Percentiles rank a stretch among this genome's conserved stretches.
Evolutionary conservation across 371 early-diverging fungal species (phyloP).

Genomic region (Umbelopsis sp.): DNA sequence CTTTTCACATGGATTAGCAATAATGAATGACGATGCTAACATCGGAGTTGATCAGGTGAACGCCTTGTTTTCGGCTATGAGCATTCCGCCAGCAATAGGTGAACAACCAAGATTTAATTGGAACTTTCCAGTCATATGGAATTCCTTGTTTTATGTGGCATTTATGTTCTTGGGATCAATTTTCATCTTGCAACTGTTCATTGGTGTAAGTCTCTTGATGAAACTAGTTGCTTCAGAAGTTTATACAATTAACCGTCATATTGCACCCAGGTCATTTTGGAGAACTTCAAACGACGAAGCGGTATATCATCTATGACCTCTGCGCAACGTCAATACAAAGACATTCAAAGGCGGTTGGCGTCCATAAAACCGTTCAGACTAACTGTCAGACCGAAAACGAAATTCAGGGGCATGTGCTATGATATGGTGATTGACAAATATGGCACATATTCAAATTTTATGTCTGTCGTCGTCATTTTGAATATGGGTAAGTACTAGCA

Average conservation of each 20-base stretch:
- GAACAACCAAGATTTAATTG: conserved; percentile 45
- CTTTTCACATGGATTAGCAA: conserved; percentile 21
- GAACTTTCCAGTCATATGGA: conserved; percentile 39
- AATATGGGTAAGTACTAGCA: conserved; percentile 32
- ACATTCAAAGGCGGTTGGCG: conserved; percentile 52
- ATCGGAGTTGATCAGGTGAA: conserved; percentile 25
- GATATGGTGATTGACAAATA: conserved; percentile 51
- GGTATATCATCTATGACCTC: conserved; percentile 55
- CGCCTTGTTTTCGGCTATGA: conserved; percentile 47
- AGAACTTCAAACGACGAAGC: conserved; percentile 55
- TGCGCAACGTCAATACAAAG: conserved; percentile 55
- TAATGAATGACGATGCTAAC: not conserved
- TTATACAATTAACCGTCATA: not conserved
- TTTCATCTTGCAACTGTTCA: conserved; percentile 57
- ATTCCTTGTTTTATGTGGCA: conserved; percentile 49
- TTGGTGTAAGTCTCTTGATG: conserved; percentile 40
- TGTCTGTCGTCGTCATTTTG: conserved; percentile 34
- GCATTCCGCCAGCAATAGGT: conserved; percentile 30
- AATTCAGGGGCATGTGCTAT: conserved; percentile 45
- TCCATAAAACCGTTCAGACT: conserved; percentile 49
- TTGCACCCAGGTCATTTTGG: conserved; percentile 42
- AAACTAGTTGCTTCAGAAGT: too few relatives aligned
- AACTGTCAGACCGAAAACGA: conserved; percentile 38
- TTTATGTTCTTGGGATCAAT: conserved; percentile 62
- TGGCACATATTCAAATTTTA: conserved; percentile 44